Evolutionary conservation across 1,284 basidiomycete genomes (phyloP), one percentile per base, ranked within the genome.

Genomic region (Ceratobasidium sp.): DNA sequence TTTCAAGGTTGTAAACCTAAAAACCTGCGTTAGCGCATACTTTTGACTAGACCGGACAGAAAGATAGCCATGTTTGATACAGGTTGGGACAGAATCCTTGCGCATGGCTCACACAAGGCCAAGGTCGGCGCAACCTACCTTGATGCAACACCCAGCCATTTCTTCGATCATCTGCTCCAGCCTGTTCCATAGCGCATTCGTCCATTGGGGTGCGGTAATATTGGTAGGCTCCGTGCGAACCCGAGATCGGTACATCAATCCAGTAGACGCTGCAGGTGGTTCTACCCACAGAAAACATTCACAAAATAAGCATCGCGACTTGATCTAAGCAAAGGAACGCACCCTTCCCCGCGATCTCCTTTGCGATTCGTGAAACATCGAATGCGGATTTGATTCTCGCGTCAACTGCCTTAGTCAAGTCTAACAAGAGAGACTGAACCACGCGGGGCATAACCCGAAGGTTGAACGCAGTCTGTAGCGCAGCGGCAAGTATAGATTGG

Each of bases 381-480:
- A 98, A 98, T 0, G 95, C 90, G 47, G 85, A 87, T 21, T 87
- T 87, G 66, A 97, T 94, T 5, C 94, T 87, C 41, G 88, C 86
- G 72, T 94, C 91, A 1, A 98, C 91, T 0, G 93, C 91, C 72
- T 95, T 90, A 28, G 91, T 94, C 13, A 98, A 84, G 79, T 98
- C 94, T 4, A 83, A 82, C 16, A 98, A 84, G 0, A 98, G 87
- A 73, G 89, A 89, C 73, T 91, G 88, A 0, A 98, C 93, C 1
- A 98, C 87, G 23, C 89, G 86, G 0, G 96, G 93, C 2, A 98
- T 85, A 7, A 94, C 88, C 28, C 91, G 87, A 7, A 99, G 87
- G 80, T 98, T 98, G 82, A 95, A 93, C 1, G 96, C 95, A 0
- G 95, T 98, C 84, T 98, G 97, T 8, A 98, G 86, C 0, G 95